Base-by-base conservation (phyloP, 345 rosid genomes). In the Citrus medica region DNA sequence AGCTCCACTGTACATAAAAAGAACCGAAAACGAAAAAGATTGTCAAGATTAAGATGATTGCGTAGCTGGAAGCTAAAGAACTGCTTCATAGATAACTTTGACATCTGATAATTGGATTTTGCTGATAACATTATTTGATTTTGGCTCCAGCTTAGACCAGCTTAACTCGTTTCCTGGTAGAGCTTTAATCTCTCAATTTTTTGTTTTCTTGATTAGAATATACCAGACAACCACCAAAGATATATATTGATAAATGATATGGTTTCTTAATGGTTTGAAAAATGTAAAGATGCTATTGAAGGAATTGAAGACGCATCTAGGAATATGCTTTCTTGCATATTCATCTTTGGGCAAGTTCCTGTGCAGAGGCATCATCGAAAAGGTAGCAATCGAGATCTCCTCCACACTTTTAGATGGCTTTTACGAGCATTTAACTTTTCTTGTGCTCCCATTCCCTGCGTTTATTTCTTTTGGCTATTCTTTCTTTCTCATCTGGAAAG, bases 41-140 rank as follows among this genome's bases (percentile, higher is more conserved):
- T 89, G 69, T 85, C 91, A n/a, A 77, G 89, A 76, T 73, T 89
- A 73, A 83, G 84, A 79, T 90, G 84, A 82, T 67, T 40, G 42
- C 67, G 3, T 33, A 27, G n/a, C n/a, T 7, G 61, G 37, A 59
- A 37, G 61, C 25, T 71, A 30, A 16, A 38, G 69, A 59, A 71
- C 35, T 71, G 25, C 27, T 65, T 73, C 21, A 1, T 13, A 27
- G 42, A 61, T 16, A 48, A 6, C 4, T 75, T 40, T 68, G 78
- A 61, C 61, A 6, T 2, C 60, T 17, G 67, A 37, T 69, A 77
- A 27, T 40, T 58, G 60, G 35, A 25, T 59, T 68, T 25, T 33
- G 27, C 73, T 56, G 24, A 53, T 71, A 46, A 38, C 55, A 14
- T 66, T 25, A 13, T 64, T 64, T 7, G 6, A 22, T 76, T 33